Conservation (phyloP, 768 basidiomycete species). For the Tephrocybe rancida region DNA sequence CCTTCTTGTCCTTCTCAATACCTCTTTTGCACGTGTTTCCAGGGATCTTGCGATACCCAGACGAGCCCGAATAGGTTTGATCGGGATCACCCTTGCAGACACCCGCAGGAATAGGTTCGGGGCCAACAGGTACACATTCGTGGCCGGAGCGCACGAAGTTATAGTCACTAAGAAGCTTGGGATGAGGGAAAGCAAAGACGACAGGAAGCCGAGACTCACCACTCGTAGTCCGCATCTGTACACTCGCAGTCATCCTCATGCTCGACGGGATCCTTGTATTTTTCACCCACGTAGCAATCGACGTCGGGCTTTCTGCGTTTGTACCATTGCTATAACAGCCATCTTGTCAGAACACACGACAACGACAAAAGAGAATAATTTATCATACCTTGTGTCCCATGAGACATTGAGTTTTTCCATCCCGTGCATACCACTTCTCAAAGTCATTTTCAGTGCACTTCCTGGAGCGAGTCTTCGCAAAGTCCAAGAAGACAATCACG, state of each 20-base stretch:
- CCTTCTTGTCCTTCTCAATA: slow-evolving; percentile 63
- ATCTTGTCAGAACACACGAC: neutral
- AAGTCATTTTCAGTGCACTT: slow-evolving; percentile 77
- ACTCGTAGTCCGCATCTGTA: slow-evolving; percentile 89
- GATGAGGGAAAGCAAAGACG: neutral
- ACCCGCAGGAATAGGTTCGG: slow-evolving; percentile 82
- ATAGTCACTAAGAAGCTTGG: slow-evolving; percentile 65
- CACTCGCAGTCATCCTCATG: slow-evolving; percentile 87
- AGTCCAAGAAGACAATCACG: slow-evolving; percentile 82
- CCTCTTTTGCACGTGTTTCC: slow-evolving; percentile 89
- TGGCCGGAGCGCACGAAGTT: slow-evolving; percentile 79
- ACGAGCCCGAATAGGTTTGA: slow-evolving; percentile 81
- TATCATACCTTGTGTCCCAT: slow-evolving; percentile 88
- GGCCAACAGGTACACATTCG: slow-evolving; percentile 83
- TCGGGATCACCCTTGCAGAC: slow-evolving; percentile 58
- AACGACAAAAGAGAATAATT: neutral
- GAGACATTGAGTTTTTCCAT: slow-evolving; percentile 69
- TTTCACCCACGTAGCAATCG: slow-evolving; percentile 88
- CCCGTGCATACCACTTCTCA: slow-evolving; percentile 87
- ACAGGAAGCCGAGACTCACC: slow-evolving; percentile 46
- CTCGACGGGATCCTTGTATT: slow-evolving; percentile 84
- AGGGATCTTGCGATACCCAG: slow-evolving; percentile 90
- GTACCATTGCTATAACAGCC: slow-evolving; percentile 83
- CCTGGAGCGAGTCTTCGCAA: slow-evolving; percentile 63
- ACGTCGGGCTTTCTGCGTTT: slow-evolving; percentile 78